Conservation (phyloP, 257 asterid genomes). For the Henckelia pumila region DNA sequence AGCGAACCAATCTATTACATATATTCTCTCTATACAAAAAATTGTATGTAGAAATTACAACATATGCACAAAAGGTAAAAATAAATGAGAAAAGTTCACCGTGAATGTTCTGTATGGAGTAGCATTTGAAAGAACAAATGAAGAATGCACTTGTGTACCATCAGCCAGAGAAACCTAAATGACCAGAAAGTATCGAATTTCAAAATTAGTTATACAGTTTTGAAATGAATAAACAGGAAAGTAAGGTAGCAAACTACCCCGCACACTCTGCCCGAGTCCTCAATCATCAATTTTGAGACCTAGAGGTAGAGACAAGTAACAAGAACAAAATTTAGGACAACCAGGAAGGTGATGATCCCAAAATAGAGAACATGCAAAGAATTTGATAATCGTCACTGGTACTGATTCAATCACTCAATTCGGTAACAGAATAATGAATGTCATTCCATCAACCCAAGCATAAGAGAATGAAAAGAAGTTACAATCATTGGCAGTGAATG, state of each 20-base stretch:
- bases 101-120: conserved; percentile 92
- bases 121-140: conserved; percentile 89
- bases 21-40: neutral
- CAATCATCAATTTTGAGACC: conserved; percentile 68
- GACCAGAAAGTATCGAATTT: conserved; percentile 28
- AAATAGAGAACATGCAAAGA: conserved; percentile 6
- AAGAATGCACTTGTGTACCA: conserved; percentile 68
- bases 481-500: neutral
- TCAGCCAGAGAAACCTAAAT: conserved; percentile 79
- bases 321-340: conserved; percentile 13
- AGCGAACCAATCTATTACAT: neutral
- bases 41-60: neutral
- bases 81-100: conserved; percentile 62
- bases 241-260: conserved; percentile 53
- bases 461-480: neutral
- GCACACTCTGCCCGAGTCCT: conserved; percentile 55
- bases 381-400: neutral
- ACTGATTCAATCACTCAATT: neutral
- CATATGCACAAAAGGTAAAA: too few species aligned
- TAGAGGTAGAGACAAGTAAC: conserved; percentile 29
- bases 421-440: neutral
- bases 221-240: conserved; percentile 19
- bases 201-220: conserved; percentile 19
- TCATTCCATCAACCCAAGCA: neutral
- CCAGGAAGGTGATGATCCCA: conserved; percentile 13